Evolutionary conservation across 2,329 filamentous ascomycete species (phyloP).

Genomic region (Periconia digitata): DNA sequence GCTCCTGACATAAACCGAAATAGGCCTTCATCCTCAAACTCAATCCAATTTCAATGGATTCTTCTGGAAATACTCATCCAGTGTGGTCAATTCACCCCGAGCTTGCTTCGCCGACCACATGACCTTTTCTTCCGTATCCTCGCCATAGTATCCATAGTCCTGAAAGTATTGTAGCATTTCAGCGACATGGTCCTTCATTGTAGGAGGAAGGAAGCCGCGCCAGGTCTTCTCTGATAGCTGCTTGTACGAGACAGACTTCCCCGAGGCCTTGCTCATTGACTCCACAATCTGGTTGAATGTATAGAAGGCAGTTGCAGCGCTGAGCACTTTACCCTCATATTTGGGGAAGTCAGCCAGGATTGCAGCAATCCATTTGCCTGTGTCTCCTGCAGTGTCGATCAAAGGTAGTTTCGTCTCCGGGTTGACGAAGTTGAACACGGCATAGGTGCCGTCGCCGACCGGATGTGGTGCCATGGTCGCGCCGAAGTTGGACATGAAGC

Average conservation of each 20-base stretch:
- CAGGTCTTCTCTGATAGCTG: neutral
- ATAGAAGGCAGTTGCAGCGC: slow-evolving; percentile 5
- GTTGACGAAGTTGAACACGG: slow-evolving; percentile 7
- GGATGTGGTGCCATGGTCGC: slow-evolving; percentile 5
- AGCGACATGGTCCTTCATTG: neutral
- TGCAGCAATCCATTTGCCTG: slow-evolving; percentile 19
- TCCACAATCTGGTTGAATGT: slow-evolving; percentile 7
- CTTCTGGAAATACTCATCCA: neutral
- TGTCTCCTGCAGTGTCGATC: slow-evolving; percentile 17
- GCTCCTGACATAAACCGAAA: neutral
- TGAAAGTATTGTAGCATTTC: neutral
- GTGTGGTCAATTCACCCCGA: neutral
- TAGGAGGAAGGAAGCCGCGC: neutral
- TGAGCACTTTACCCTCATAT: slow-evolving; percentile 9
- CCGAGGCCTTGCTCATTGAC: slow-evolving; percentile 1
- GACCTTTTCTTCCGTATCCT: neutral
- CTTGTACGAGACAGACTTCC: neutral
- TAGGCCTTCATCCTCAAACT: neutral
- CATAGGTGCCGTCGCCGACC: slow-evolving; percentile 4
- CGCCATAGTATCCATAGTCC: slow-evolving; percentile 3
- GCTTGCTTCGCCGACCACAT: neutral
- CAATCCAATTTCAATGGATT: neutral
- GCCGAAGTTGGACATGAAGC: slow-evolving; percentile 23
- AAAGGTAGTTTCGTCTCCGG: slow-evolving; percentile 14
- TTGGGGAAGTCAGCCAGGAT: slow-evolving; percentile 11